phyloP scores from a whole-genome alignment of 495 filamentous ascomycete genomes.

The Aeminium ludgeri region DNA sequence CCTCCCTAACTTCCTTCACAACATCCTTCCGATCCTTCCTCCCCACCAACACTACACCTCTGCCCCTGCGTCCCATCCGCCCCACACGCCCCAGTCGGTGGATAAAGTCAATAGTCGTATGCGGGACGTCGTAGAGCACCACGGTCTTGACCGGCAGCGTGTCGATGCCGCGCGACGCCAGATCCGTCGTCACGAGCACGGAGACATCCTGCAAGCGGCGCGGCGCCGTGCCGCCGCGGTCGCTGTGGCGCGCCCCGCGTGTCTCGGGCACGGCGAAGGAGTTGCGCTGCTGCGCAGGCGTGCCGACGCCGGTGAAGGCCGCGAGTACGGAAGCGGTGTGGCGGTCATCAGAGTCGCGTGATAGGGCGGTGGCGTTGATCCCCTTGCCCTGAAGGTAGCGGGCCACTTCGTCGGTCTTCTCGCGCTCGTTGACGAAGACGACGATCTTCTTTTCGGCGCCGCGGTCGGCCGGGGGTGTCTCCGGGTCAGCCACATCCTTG shows the following conservation, averaged over 20 bases:
- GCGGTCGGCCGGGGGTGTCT: conserved; percentile 21
- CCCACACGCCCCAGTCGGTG: conserved; percentile 83
- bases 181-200: conserved; percentile 85
- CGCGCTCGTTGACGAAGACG: conserved; percentile 95
- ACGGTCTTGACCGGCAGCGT: conserved; percentile 84
- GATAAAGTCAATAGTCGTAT: conserved; percentile 92
- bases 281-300: not conserved
- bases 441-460: conserved; percentile 59
- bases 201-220: conserved; percentile 40
- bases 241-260: conserved; percentile 3
- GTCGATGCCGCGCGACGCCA: conserved; percentile 85
- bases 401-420: conserved; percentile 65
- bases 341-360: conserved; percentile 58
- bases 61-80: conserved; percentile 77
- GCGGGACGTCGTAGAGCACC: conserved; percentile 85
- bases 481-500: conserved; percentile 46
- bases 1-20: conserved; percentile 80
- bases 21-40: conserved; percentile 77
- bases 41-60: conserved; percentile 78
- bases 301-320: conserved; percentile 53
- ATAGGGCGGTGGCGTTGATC: conserved; percentile 69
- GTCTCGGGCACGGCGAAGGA: not conserved
- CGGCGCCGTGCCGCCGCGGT: too few relatives aligned
- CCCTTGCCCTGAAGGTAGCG: conserved; percentile 67
- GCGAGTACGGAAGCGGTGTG: conserved; percentile 58